These are phyloP conservation scores for Celoporthe dispersa DNA, from an alignment of 2,329 filamentous ascomycete species.

Conservation along the genomic window DNA sequence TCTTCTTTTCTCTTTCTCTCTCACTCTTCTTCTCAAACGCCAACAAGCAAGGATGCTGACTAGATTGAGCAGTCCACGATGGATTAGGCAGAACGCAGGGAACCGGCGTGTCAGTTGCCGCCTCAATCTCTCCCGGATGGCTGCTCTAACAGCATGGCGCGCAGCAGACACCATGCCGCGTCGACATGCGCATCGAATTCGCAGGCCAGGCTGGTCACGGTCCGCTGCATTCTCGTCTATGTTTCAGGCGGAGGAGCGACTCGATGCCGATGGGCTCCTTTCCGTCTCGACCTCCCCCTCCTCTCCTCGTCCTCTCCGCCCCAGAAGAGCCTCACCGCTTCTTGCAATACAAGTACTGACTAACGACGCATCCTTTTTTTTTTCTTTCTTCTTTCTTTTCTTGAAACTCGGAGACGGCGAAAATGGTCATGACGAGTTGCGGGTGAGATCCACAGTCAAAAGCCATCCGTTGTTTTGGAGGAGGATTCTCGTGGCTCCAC, in stretches of 20 bases:
- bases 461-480: constrained; percentile 2
- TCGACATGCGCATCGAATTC: background rate
- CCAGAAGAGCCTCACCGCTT: constrained; percentile 12
- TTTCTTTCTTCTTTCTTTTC: background rate
- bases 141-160: background rate
- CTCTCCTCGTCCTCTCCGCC: background rate
- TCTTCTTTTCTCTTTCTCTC: no score
- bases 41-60: background rate
- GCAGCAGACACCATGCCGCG: background rate
- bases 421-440: constrained; percentile 8
- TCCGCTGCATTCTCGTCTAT: constrained; percentile 16
- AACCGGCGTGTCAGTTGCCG: constrained; percentile 5
- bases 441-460: constrained; percentile 8
- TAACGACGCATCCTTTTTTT: background rate
- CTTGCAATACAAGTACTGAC: background rate
- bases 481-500: constrained; percentile 6
- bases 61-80: background rate
- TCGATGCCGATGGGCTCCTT: constrained; percentile 5
- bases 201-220: background rate
- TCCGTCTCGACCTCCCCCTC: background rate
- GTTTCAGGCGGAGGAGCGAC: constrained; percentile 14
- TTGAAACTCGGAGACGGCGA: constrained; percentile 20
- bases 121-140: background rate
- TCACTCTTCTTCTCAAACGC: background rate
- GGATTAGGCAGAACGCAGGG: background rate